Evolutionary conservation across 179 eudicot species (phyloP).

Genomic region (Silene noctiflora): DNA sequence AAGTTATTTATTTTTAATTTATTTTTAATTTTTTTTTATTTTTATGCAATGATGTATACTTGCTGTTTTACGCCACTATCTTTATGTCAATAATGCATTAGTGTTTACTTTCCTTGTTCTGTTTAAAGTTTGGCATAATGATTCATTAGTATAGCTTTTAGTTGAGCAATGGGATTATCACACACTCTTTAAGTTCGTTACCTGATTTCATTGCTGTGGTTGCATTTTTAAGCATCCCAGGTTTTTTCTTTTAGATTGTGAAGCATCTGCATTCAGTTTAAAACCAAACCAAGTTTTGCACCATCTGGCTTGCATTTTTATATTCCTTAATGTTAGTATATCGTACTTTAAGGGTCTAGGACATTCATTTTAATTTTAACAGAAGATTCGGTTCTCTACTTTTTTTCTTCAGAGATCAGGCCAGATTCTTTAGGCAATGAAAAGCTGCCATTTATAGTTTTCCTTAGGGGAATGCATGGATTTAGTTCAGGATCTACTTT

Average conservation of each 20-base stretch:
- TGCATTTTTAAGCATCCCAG: not conserved
- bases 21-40: too few species aligned
- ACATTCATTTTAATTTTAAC: not conserved
- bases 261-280: not conserved
- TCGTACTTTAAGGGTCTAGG: not conserved
- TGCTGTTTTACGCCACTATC: not conserved
- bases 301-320: not conserved
- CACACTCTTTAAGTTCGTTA: not conserved
- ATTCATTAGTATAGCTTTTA: not conserved
- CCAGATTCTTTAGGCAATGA: slow-evolving; percentile 39
- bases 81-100: not conserved
- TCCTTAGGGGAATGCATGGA: slow-evolving; percentile 73
- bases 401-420: slow-evolving; percentile 24
- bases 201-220: not conserved
- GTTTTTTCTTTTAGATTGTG: not conserved
- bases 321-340: not conserved
- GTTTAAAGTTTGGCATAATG: not conserved
- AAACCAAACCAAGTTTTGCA: not conserved
- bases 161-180: not conserved
- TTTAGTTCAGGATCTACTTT: slow-evolving; percentile 56
- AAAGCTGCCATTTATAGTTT: slow-evolving; percentile 41
- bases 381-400: slow-evolving; percentile 2
- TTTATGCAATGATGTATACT: not conserved
- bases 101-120: not conserved
- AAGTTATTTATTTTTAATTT: too few species aligned